phyloP scores from a whole-genome alignment of 306 rosid genomes.

The Lotus japonicus region DNA sequence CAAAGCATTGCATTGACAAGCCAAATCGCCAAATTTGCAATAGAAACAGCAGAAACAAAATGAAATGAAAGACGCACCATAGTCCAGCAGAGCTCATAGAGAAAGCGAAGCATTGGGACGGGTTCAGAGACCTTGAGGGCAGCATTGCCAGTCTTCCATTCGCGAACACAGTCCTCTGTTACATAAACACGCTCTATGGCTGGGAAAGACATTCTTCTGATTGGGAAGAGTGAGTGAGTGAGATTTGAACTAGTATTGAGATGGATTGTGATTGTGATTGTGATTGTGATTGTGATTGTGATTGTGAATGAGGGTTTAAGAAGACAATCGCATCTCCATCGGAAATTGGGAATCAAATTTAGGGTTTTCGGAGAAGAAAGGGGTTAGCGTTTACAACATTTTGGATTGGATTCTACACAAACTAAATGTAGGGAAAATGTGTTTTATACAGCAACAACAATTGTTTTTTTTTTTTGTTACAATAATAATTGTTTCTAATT shows the following conservation, averaged over 20 bases:
- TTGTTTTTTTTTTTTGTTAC: too few species aligned
- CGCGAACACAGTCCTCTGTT: slow-evolving; percentile 67
- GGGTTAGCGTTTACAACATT: slow-evolving; percentile 29
- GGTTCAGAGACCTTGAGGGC: slow-evolving; percentile 52
- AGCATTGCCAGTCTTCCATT: slow-evolving; percentile 74
- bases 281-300: too few species aligned
- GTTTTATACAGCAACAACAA: neutral
- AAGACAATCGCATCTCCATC: slow-evolving; percentile 27
- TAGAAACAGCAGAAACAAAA: neutral
- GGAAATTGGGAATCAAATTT: neutral
- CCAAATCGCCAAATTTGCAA: neutral
- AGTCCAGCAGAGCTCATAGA: slow-evolving; percentile 89
- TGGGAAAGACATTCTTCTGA: slow-evolving; percentile 60
- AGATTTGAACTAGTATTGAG: neutral
- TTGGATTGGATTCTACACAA: neutral
- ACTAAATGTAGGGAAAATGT: neutral
- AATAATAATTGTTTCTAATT: too few species aligned
- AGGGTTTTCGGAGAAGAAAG: slow-evolving; percentile 30
- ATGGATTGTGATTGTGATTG: slow-evolving; percentile 15
- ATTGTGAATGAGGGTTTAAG: slow-evolving; percentile 20
- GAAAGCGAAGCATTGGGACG: slow-evolving; percentile 80
- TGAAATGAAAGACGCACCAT: slow-evolving; percentile 49
- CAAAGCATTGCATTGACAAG: neutral
- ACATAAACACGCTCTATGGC: slow-evolving; percentile 56
- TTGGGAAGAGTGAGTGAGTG: slow-evolving; percentile 26